Conservation (phyloP, 2,329 filamentous ascomycete species). For the Blumeria graminis region DNA sequence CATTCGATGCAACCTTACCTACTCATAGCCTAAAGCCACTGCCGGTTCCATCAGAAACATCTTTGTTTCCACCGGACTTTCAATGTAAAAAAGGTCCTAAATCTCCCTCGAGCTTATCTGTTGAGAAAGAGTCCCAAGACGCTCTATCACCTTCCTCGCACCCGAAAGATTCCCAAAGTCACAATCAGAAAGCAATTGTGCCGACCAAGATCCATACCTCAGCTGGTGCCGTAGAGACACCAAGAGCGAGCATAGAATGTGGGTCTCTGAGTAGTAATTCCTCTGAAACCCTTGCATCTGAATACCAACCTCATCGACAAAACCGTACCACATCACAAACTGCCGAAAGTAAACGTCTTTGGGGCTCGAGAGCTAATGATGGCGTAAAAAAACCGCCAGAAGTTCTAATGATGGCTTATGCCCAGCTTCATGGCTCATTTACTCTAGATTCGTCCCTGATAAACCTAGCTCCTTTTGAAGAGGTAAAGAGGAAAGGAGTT, state of each 20-base stretch:
- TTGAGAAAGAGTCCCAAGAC: not conserved
- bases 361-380: not conserved
- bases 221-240: conserved; percentile 53
- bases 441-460: conserved; percentile 77
- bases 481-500: conserved; percentile 84
- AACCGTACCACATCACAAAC: no score
- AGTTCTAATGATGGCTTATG: conserved; percentile 92
- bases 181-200: conserved; percentile 31
- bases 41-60: no score
- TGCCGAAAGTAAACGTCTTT: no score
- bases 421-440: conserved; percentile 80
- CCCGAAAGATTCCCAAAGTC: conserved; percentile 22
- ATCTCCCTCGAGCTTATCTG: no score
- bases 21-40: no score
- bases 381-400: conserved; percentile 31
- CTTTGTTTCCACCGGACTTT: no score
- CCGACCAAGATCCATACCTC: conserved; percentile 46
- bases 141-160: conserved; percentile 11
- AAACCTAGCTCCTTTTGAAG: conserved; percentile 74
- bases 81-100: no score
- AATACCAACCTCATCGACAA: not conserved
- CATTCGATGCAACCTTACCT: no score
- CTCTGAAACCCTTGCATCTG: conserved; percentile 41
- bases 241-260: conserved; percentile 79
- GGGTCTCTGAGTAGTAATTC: conserved; percentile 91